A percentile compares a stretch with the other conserved stretches of the same genome.
Conservation (phyloP, 2,329 filamentous ascomycete genomes). For the Talaromyces funiculosus region DNA sequence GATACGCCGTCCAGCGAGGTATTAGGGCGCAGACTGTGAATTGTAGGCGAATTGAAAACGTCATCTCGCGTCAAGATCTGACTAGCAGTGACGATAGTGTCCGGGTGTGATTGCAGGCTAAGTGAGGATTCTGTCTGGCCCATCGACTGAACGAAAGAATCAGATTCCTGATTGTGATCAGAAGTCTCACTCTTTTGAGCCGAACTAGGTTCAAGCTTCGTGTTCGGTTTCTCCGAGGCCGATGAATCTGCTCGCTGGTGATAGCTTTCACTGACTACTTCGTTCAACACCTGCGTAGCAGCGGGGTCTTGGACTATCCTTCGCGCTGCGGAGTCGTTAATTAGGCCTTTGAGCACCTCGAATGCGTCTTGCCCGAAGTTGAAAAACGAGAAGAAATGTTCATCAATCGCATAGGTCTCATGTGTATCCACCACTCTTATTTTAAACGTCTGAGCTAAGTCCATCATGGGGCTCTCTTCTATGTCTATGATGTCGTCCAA, state of each 20-base stretch:
- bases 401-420: conserved; percentile 90
- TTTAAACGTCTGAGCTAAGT: conserved; percentile 90
- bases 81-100: conserved; percentile 74
- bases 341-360: conserved; percentile 65
- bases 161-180: conserved; percentile 58
- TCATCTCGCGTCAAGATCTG: conserved; percentile 84
- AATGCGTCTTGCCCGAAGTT: conserved; percentile 78
- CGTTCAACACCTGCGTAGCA: conserved; percentile 15
- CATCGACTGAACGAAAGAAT: conserved; percentile 68
- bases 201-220: conserved; percentile 28
- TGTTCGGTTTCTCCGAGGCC: background rate
- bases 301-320: conserved; percentile 31
- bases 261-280: conserved; percentile 8
- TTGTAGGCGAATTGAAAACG: conserved; percentile 76
- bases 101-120: conserved; percentile 64
- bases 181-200: conserved; percentile 59
- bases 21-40: conserved; percentile 38
- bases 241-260: conserved; percentile 6
- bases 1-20: conserved; percentile 19
- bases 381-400: conserved; percentile 98
- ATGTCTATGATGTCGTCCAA: conserved; percentile 86
- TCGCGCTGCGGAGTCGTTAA: conserved; percentile 57
- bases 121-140: conserved; percentile 70
- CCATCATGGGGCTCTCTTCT: conserved; percentile 83
- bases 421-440: conserved; percentile 88